Evolutionary conservation across 257 asterid genomes (phyloP).

Genomic region (Nicotiana knightiana): DNA sequence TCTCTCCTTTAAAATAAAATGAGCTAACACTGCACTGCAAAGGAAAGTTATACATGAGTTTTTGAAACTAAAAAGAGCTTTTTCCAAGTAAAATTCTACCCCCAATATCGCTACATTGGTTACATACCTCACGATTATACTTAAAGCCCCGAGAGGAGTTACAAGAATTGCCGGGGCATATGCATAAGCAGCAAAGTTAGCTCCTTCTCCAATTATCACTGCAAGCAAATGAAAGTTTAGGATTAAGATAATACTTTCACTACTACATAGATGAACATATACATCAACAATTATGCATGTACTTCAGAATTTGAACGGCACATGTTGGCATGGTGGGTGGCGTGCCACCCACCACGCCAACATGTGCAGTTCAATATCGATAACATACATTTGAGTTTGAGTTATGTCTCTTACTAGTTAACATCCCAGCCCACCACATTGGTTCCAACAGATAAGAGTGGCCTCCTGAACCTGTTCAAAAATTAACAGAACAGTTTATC

Average conservation of each 20-base stretch:
- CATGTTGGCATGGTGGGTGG: too few species aligned
- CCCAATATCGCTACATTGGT: neutral
- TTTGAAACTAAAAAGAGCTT: neutral
- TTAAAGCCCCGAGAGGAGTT: conserved; percentile 59
- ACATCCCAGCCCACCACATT: conserved; percentile 95
- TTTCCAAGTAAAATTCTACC: neutral
- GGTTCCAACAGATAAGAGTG: conserved; percentile 71
- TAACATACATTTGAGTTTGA: conserved; percentile 5
- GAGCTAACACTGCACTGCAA: conserved; percentile 53
- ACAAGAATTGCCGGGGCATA: conserved; percentile 73
- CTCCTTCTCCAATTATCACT: conserved; percentile 60
- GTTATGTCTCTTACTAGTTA: conserved; percentile 51
- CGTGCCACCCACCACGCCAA: too few species aligned
- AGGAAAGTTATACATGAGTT: conserved; percentile 1
- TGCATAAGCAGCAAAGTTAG: conserved; percentile 69
- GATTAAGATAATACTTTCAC: too few species aligned
- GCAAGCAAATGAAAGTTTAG: conserved; percentile 11
- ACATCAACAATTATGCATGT: too few species aligned
- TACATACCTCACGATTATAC: conserved; percentile 9
- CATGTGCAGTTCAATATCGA: too few species aligned
- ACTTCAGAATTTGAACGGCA: too few species aligned
- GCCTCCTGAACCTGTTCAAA: conserved; percentile 74
- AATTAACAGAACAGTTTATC: neutral
- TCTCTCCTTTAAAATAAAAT: conserved; percentile 36
- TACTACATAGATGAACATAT: too few species aligned